Evolutionary conservation across 108 stramenopile species (phyloP).

Genomic region (Thalassiosira profunda): DNA sequence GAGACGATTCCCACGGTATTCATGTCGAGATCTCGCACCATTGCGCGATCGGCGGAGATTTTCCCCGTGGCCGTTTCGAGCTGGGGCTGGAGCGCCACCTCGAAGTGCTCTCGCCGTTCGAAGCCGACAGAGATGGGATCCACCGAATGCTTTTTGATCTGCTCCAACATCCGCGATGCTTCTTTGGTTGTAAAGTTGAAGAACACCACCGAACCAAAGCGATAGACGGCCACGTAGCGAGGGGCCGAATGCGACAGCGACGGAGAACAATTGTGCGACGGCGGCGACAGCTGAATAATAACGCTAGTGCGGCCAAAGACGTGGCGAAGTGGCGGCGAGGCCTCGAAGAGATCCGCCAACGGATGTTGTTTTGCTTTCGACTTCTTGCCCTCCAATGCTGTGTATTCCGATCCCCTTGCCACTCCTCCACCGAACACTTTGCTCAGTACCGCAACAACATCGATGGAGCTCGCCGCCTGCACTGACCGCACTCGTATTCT

Average conservation of each 20-base stretch:
- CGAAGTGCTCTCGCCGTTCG: slow-evolving; percentile 86
- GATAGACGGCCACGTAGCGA: slow-evolving; percentile 86
- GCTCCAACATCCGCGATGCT: slow-evolving; percentile 53
- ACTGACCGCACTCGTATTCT: slow-evolving; percentile 62
- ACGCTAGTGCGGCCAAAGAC: slow-evolving; percentile 71
- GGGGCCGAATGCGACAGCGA: slow-evolving; percentile 46
- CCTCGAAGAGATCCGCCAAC: slow-evolving; percentile 41
- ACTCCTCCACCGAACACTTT: slow-evolving; percentile 69
- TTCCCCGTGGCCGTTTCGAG: slow-evolving; percentile 53
- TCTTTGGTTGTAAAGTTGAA: slow-evolving; percentile 86
- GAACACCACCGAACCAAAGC: slow-evolving; percentile 92
- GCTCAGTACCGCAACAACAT: slow-evolving; percentile 66
- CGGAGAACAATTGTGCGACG: slow-evolving; percentile 29
- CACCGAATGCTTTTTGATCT: slow-evolving; percentile 65
- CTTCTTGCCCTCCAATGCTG: slow-evolving; percentile 31
- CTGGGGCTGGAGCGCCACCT: slow-evolving; percentile 73
- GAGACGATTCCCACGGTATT: slow-evolving; percentile 92
- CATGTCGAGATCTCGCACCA: slow-evolving; percentile 87
- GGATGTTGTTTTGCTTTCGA: slow-evolving; percentile 46
- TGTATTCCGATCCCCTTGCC: slow-evolving; percentile 36
- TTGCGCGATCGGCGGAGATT: slow-evolving; percentile 81
- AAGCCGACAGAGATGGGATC: slow-evolving; percentile 77
- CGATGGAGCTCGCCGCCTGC: slow-evolving; percentile 76
- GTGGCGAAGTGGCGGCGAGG: slow-evolving; percentile 58
- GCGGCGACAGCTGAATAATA: slow-evolving; percentile 61